A percentile compares a stretch with the other conserved stretches of the same genome.
Evolutionary conservation across 1,139 yeast genomes (phyloP).

Genomic region (Schwanniomyces etchellsii): DNA sequence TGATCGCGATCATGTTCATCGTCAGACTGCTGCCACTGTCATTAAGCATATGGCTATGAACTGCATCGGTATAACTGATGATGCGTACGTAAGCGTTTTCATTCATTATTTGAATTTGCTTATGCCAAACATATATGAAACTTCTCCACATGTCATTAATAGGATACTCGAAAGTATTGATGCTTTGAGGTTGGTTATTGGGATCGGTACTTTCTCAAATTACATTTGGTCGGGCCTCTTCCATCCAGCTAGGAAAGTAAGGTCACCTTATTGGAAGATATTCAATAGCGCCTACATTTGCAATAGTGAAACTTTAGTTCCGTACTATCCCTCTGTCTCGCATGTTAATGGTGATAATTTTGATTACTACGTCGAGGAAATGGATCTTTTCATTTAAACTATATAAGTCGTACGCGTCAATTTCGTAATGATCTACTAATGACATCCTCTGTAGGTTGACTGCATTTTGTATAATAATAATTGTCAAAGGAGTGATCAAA

Average conservation of each 20-base stretch:
- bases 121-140: conserved; percentile 82
- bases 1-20: conserved; percentile 86
- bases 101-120: conserved; percentile 70
- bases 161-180: conserved; percentile 81
- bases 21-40: conserved; percentile 93
- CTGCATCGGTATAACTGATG: conserved; percentile 69
- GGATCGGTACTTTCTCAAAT: conserved; percentile 68
- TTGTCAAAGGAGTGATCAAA: conserved; percentile 5
- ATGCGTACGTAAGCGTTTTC: conserved; percentile 57
- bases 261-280: conserved; percentile 80
- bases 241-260: conserved; percentile 88
- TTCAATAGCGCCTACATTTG: conserved; percentile 76
- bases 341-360: conserved; percentile 15
- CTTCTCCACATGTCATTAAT: conserved; percentile 89
- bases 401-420: conserved; percentile 1
- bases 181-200: conserved; percentile 66
- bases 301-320: conserved; percentile 71
- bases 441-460: conserved; percentile 6
- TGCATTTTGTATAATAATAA: conserved; percentile 4
- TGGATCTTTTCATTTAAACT: conserved; percentile 27
- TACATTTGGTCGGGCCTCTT: conserved; percentile 86
- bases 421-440: conserved; percentile 6
- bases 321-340: conserved; percentile 66
- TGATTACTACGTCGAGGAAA: conserved; percentile 28
- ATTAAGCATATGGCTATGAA: conserved; percentile 78